A percentile compares a stretch with the other conserved stretches of the same genome.
These are phyloP conservation scores for Botrytis deweyae DNA, from an alignment of 2,329 filamentous ascomycete species.

Conservation along the genomic window DNA sequence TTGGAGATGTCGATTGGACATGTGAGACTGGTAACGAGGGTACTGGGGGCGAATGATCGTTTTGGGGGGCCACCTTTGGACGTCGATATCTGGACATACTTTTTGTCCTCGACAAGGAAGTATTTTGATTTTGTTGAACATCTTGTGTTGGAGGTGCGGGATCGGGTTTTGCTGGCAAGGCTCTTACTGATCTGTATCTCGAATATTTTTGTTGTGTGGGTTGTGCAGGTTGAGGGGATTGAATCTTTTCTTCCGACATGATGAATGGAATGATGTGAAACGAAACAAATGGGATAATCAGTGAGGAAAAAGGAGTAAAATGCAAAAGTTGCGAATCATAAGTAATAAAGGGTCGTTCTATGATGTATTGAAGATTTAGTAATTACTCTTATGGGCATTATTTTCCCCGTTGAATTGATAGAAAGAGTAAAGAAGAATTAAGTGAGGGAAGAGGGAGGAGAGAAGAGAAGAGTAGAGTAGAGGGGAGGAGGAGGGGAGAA, in stretches of 20 bases:
- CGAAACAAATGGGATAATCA: not conserved
- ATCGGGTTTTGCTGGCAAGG: slow-evolving; percentile 37
- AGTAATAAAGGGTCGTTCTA: slow-evolving; percentile 13
- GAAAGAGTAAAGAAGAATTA: not conserved
- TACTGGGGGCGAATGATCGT: slow-evolving; percentile 18
- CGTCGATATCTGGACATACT: slow-evolving; percentile 44
- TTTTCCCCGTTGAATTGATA: not conserved
- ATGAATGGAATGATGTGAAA: not conserved
- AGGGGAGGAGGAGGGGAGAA: not conserved
- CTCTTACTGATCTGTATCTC: slow-evolving; percentile 58
- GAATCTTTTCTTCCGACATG: slow-evolving; percentile 31
- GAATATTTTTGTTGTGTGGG: slow-evolving; percentile 48
- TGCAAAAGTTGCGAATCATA: not conserved
- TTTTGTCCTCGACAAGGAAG: slow-evolving; percentile 29
- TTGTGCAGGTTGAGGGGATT: slow-evolving; percentile 24
- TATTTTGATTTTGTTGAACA: slow-evolving; percentile 15
- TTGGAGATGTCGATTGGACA: not conserved
- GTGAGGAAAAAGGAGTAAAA: not conserved
- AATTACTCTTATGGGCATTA: slow-evolving; percentile 15
- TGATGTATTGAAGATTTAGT: slow-evolving; percentile 8
- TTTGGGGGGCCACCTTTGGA: slow-evolving; percentile 26
- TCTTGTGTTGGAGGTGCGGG: slow-evolving; percentile 22
- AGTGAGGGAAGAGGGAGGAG: not conserved
- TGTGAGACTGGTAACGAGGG: slow-evolving; percentile 25
- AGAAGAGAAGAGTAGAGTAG: not conserved